Evolutionary conservation across 2,329 filamentous ascomycete species (phyloP), one percentile per base, ranked within the genome.

Genomic region (Beauveria scarabaeidicola): DNA sequence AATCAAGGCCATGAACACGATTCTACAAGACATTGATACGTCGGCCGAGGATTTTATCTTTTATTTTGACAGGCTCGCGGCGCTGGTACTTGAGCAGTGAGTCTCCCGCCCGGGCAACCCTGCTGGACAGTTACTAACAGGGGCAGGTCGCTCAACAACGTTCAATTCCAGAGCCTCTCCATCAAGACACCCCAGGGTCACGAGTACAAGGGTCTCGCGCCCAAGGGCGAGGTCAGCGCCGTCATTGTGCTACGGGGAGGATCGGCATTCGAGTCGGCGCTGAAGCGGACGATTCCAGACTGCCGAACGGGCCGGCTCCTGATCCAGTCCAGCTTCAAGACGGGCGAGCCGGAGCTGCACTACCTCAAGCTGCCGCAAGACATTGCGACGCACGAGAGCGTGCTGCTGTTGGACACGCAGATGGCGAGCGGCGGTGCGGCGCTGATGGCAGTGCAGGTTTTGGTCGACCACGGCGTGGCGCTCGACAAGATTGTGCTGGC

Each of bases 391-490:
- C 89, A 96, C 69, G 86, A 90, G 64, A 88, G 88, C 53, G 91
- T 99, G 19, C 78, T 99, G 62, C 78, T 99, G 8, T 78, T 97
- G 21, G 94, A 97, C 72, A 87, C 92, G 15, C 94, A 99, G 70
- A 97, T 97, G 89, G 91, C 90, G 27, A 92, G 88, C 62, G 94
- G 94, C 47, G 93, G 92, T 40, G 83, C 85, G 17, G 84, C 84
- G 1, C 77, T 99, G 61, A 99, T 99, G 94, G 91, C 94, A 1
- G 92, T 97, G 46, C 89, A 94, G 69, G 90, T 97, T n/a, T 77
- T 99, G 57, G 85, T 96, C 17, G 94, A 99, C 71, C 92, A 97
- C 69, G 94, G 94, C 11, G 92, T 97, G 7, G 77, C 84, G 6
- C 87, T 94, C 69, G 83, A 90, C 50, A 87, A 81, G 64, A 96